Evolutionary conservation across 176 grass and related monocot species (phyloP), one percentile per base, ranked within the genome.

Genomic region (Oryza meyeriana): DNA sequence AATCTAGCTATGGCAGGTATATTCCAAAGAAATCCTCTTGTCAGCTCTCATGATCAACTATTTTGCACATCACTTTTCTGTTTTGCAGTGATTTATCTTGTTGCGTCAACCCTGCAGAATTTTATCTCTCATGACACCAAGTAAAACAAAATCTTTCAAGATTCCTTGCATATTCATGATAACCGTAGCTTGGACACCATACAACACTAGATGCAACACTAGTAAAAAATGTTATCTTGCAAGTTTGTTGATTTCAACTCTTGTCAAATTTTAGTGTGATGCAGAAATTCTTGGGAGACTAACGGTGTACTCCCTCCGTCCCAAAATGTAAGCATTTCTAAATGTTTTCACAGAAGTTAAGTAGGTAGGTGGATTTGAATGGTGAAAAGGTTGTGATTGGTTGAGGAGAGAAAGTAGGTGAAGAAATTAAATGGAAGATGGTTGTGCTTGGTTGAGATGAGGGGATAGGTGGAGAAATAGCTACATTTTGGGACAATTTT

Each of bases 171-270:
- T 66, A 64, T 58, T 32, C 69, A 74, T 0, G 1, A 57, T 32
- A 57, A 20, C 4, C 26, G 6, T 66, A 66, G n/a, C 44, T 65
- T 27, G 44, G 50, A 74, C n/a, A 20, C 22, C 3, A 3, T 39
- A 24, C 66, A n/a, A 29, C 20, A 40, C 34, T 74, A 13, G 32
- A 74, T 20, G 34, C 29, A 50, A 40, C 40, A 68, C 41, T 17
- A 38, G 29, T 80, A 44, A 74, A 86, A 42, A 38, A 72, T 27
- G 30, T 17, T 75, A 36, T 20, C n/a, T 72, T 79, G 11, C n/a
- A 50, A 45, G 69, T 34, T 78, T 42, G 4, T 64, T 73, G 32
- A 32, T 63, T 62, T 40, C 12, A 24, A 74, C 47, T 64, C 40
- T 22, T 66, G 5, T 12, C 8, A 20, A 41, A 41, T 57, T 52